Base-by-base conservation (phyloP, 306 rosid species). In the Ormosia semicastrata region DNA sequence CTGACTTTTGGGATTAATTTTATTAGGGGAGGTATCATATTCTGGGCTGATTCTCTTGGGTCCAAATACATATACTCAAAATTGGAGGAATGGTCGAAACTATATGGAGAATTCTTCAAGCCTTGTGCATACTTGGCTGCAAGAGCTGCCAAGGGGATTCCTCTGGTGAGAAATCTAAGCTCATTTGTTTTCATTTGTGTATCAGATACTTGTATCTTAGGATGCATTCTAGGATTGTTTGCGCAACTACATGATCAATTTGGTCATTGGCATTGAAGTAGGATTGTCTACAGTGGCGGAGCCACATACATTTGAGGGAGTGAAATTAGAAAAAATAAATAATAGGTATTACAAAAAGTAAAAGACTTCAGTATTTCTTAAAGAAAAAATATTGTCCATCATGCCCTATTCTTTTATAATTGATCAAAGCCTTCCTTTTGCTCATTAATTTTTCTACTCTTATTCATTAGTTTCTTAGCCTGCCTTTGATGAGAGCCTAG, bases 1-100 rank as follows among this genome's bases (percentile, higher is more conserved):
- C 71, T 88, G 74, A 81, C 62, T 59, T 78, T 43, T 57, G 60
- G 85, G 18, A 57, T 63, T 65, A 53, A 70, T 66, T 64, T 89
- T 71, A 81, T 58, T 89, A 95, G 99, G 94, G 99, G 99, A 68
- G 99, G 99, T 58, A 79, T 95, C 66, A 62, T 95, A 75, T 95
- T 90, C 92, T 95, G 99, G 99, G 99, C 97, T 32, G 99, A 95
- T 81, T 80, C 89, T 43, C 88, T 89, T 80, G 99, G 99, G 79
- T 95, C 99, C 88, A 91, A 89, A 80, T 95, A 95, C 86, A 86
- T 95, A 67, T 60, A 83, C 81, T 92, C 99, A 8, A 88, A 89
- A 86, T 84, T 95, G 91, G 91, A 92, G 84, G 89, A 86, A 67
- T 95, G 98, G 97, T 82, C 99, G 47, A 85, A 89, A 70, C 71